phyloP scores from a whole-genome alignment of 371 early-diverging fungal species.

The Mucor racemosus region DNA sequence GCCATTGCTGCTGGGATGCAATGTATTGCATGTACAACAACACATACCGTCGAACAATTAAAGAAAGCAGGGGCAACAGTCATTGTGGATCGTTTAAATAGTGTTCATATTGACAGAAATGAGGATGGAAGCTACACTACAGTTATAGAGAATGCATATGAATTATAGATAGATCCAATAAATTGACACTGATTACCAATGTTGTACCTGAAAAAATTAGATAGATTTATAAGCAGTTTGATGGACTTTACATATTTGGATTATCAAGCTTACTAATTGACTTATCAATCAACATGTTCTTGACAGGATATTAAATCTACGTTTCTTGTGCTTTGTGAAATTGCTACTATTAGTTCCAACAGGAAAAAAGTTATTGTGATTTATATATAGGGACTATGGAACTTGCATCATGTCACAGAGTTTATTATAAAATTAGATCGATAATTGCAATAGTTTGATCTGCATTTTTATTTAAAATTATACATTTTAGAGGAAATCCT shows the following conservation, averaged over 20 bases:
- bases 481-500: background rate
- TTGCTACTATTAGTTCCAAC: no score
- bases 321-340: no score
- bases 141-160: background rate
- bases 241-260: no score
- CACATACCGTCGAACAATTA: slow-evolving; percentile 59
- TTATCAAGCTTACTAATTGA: no score
- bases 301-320: no score
- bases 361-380: no score
- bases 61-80: slow-evolving; percentile 61
- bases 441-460: background rate
- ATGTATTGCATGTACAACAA: slow-evolving; percentile 65
- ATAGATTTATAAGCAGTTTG: no score
- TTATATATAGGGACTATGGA: no score
- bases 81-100: slow-evolving; percentile 56
- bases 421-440: no score
- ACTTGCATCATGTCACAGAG: no score
- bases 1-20: slow-evolving; percentile 63
- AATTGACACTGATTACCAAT: background rate
- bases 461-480: background rate
- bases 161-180: background rate
- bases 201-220: no score
- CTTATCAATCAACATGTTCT: no score
- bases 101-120: slow-evolving; percentile 42
- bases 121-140: slow-evolving; percentile 19